These are phyloP conservation scores for Solanum chmielewskii DNA, from an alignment of 257 asterid species.

Conservation along the genomic window DNA sequence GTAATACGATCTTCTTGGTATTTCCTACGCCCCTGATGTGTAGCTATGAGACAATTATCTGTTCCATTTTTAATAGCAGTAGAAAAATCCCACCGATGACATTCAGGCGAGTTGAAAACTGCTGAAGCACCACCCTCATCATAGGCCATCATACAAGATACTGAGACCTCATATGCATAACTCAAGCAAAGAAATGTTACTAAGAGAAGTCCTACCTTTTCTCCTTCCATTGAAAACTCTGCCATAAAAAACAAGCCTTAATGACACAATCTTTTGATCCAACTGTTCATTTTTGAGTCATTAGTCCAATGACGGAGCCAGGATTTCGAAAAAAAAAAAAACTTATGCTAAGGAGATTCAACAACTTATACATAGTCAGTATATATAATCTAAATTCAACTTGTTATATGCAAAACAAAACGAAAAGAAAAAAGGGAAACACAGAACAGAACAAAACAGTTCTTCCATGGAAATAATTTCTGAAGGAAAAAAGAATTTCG, in stretches of 20 bases:
- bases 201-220: background rate
- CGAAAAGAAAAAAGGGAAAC: background rate
- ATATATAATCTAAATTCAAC: background rate
- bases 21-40: conserved; percentile 46
- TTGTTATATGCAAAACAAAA: background rate
- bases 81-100: conserved; percentile 31
- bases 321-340: background rate
- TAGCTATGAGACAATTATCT: conserved; percentile 43
- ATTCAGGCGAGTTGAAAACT: conserved; percentile 36
- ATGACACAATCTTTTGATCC: background rate
- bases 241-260: background rate
- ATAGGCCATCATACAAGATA: conserved; percentile 52
- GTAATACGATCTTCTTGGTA: conserved; percentile 73
- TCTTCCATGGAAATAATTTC: background rate
- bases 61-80: conserved; percentile 16
- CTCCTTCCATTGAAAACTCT: conserved; percentile 8
- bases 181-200: conserved; percentile 9
- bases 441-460: background rate
- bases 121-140: conserved; percentile 60
- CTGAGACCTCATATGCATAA: conserved; percentile 31
- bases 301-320: background rate
- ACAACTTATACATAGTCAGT: background rate
- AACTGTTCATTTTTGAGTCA: background rate
- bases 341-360: background rate
- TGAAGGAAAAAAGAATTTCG: background rate